Evolutionary conservation across 805 yeast genomes (phyloP).

Genomic region (Saccharomycopsis capsularis): DNA sequence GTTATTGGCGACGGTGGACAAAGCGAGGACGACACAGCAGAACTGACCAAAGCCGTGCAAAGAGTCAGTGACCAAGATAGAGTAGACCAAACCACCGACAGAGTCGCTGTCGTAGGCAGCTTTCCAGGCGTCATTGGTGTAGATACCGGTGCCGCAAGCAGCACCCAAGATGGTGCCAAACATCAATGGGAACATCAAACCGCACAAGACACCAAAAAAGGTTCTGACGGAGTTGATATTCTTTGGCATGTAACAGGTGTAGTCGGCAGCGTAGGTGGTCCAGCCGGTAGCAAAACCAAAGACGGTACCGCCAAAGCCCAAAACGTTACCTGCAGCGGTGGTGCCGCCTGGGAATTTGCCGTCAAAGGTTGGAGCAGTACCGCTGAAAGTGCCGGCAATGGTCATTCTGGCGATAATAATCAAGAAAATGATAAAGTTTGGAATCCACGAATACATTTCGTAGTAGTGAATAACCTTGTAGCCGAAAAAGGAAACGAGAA

Average conservation of each 20-base stretch:
- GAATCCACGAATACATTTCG: constrained; percentile 87
- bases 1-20: constrained; percentile 86
- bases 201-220: constrained; percentile 56
- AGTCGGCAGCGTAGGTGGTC: constrained; percentile 90
- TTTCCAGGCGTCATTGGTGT: constrained; percentile 38
- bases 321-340: constrained; percentile 65
- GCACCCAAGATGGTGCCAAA: constrained; percentile 81
- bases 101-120: constrained; percentile 46
- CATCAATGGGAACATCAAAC: constrained; percentile 60
- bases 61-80: constrained; percentile 69
- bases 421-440: constrained; percentile 64
- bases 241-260: constrained; percentile 78
- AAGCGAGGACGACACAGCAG: constrained; percentile 74
- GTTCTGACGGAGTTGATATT: constrained; percentile 51
- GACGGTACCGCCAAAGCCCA: constrained; percentile 75
- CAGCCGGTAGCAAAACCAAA: constrained; percentile 93
- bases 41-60: constrained; percentile 86
- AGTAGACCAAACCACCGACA: constrained; percentile 79
- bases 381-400: constrained; percentile 52
- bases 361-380: constrained; percentile 27
- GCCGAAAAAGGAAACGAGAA: constrained; percentile 75
- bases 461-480: constrained; percentile 73
- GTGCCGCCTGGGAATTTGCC: constrained; percentile 51
- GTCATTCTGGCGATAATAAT: constrained; percentile 74
- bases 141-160: constrained; percentile 68